These are phyloP conservation scores for Saccharum spontaneum DNA, from an alignment of 176 grass and related monocot genomes.

Conservation along the genomic window DNA sequence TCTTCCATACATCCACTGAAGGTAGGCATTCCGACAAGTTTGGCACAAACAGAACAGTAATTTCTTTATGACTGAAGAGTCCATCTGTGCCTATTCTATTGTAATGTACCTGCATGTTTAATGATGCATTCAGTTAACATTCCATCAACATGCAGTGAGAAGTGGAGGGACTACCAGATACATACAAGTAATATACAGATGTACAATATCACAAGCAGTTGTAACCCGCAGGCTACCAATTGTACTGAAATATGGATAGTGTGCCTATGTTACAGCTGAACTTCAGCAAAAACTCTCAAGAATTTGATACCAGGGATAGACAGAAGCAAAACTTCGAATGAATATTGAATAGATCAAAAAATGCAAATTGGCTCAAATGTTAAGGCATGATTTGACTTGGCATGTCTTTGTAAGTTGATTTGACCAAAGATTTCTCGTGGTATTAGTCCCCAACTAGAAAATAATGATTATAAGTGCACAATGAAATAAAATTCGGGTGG, in stretches of 20 bases:
- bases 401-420: no score
- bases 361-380: background rate
- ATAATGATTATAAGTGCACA: background rate
- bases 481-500: background rate
- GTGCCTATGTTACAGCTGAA: background rate
- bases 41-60: conserved; percentile 87
- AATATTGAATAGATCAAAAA: background rate
- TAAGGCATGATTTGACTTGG: background rate
- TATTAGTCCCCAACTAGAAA: background rate
- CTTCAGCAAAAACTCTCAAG: background rate
- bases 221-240: background rate
- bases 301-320: background rate
- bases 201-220: background rate
- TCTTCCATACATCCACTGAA: conserved; percentile 73
- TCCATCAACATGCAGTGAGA: background rate
- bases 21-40: conserved; percentile 82
- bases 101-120: conserved; percentile 73
- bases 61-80: conserved; percentile 77
- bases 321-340: background rate
- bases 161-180: background rate
- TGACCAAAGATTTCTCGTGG: background rate
- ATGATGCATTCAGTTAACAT: conserved; percentile 16
- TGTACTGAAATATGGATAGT: background rate
- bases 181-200: background rate
- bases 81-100: conserved; percentile 84